Evolutionary conservation across 371 early-diverging fungal species (phyloP).

Genomic region (Synchytrium microbalum): DNA sequence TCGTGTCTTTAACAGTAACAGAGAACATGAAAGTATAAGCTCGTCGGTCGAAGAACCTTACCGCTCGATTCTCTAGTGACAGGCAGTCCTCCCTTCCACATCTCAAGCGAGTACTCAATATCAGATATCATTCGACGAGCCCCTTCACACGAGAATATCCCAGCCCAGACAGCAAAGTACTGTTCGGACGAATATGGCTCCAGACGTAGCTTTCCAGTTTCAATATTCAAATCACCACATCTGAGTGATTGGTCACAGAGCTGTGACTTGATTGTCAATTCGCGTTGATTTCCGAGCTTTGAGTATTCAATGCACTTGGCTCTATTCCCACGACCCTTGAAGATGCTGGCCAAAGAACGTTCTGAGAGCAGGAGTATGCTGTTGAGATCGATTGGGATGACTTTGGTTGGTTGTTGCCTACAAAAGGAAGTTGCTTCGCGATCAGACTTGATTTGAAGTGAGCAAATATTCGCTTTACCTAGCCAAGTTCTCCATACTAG

Average conservation of each 20-base stretch:
- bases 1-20: too few relatives aligned
- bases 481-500: conserved; percentile 3
- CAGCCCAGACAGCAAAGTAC: conserved; percentile 25
- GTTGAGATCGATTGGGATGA: conserved; percentile 84
- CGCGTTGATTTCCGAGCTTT: conserved; percentile 30
- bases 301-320: conserved; percentile 26
- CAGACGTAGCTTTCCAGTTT: conserved; percentile 7
- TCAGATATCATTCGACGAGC: not conserved
- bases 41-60: too few relatives aligned
- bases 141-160: not conserved
- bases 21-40: too few relatives aligned
- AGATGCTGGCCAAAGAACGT: conserved; percentile 46
- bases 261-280: conserved; percentile 38
- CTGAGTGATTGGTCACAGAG: conserved; percentile 41
- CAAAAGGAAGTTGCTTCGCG: conserved; percentile 29
- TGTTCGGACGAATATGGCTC: conserved; percentile 33
- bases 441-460: too few relatives aligned
- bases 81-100: not conserved
- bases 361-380: conserved; percentile 70
- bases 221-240: conserved; percentile 53
- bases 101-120: not conserved
- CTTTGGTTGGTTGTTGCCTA: conserved; percentile 48
- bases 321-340: conserved; percentile 21
- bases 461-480: conserved; percentile 2
- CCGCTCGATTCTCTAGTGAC: too few relatives aligned